Evolutionary conservation across 2,329 filamentous ascomycete species (phyloP).

Genomic region (Dendrostoma leiphaemia): DNA sequence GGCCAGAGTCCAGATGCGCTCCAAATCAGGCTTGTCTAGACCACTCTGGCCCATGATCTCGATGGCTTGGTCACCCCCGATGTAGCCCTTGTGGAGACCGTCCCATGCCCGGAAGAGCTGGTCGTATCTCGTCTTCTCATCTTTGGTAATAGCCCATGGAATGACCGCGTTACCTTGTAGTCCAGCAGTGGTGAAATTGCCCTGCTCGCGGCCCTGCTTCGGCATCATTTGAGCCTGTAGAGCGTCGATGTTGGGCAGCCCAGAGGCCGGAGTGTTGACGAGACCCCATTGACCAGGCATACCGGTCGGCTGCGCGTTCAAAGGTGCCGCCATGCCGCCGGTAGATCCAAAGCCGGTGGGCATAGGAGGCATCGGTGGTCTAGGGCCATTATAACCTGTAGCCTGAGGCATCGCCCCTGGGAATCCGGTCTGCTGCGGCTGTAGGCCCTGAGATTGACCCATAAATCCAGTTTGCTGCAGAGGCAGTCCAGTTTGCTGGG

Average conservation of each 20-base stretch:
- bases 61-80: slow-evolving; percentile 87
- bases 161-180: slow-evolving; percentile 92
- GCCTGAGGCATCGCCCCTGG: slow-evolving; percentile 67
- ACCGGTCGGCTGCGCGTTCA: slow-evolving; percentile 94
- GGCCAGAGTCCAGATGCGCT: slow-evolving; percentile 90
- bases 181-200: slow-evolving; percentile 78
- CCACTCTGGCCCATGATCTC: slow-evolving; percentile 98
- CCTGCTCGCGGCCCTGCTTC: slow-evolving; percentile 83
- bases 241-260: slow-evolving; percentile 90
- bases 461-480: slow-evolving; percentile 57
- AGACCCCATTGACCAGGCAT: slow-evolving; percentile 96
- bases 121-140: slow-evolving; percentile 97
- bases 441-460: slow-evolving; percentile 52
- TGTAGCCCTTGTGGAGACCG: slow-evolving; percentile 87
- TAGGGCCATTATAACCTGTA: slow-evolving; percentile 77
- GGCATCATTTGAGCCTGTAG: slow-evolving; percentile 96
- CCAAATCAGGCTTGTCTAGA: slow-evolving; percentile 83
- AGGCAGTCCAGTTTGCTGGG: slow-evolving; percentile 64
- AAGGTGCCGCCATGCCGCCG: slow-evolving; percentile 59
- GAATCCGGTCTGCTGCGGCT: slow-evolving; percentile 70
- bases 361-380: slow-evolving; percentile 83
- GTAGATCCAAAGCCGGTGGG: slow-evolving; percentile 59
- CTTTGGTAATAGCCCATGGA: slow-evolving; percentile 97
- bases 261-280: slow-evolving; percentile 86
- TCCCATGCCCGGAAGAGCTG: slow-evolving; percentile 96